A percentile compares a stretch with the other conserved stretches of the same genome.
These are phyloP conservation scores for Flueggea neowawraea DNA, from an alignment of 441 rosid genomes.

Conservation along the genomic window DNA sequence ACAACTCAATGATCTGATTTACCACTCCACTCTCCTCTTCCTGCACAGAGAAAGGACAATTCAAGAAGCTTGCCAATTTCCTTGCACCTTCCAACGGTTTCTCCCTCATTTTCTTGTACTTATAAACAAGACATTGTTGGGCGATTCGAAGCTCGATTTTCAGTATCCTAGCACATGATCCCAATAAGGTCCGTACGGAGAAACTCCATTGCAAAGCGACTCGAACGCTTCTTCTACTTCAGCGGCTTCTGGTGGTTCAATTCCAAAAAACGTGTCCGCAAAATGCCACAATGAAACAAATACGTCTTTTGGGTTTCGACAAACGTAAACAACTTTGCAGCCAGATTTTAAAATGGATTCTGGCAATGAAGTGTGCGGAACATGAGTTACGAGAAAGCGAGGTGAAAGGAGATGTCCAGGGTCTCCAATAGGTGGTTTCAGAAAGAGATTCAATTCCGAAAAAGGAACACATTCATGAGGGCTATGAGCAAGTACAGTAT, in stretches of 20 bases:
- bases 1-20: too few relatives aligned
- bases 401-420: too few relatives aligned
- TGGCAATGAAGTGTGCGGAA: slow-evolving; percentile 25
- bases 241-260: neutral
- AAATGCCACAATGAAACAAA: slow-evolving; percentile 35
- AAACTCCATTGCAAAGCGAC: too few relatives aligned
- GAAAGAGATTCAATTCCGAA: neutral
- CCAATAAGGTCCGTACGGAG: too few relatives aligned
- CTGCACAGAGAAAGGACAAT: too few relatives aligned
- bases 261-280: neutral
- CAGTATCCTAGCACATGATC: too few relatives aligned
- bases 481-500: neutral
- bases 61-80: too few relatives aligned
- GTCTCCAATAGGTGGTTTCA: neutral
- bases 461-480: slow-evolving; percentile 9
- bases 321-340: slow-evolving; percentile 36
- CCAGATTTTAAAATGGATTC: slow-evolving; percentile 15
- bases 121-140: too few relatives aligned
- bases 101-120: too few relatives aligned
- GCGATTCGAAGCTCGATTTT: too few relatives aligned
- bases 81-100: too few relatives aligned
- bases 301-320: slow-evolving; percentile 42
- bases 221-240: slow-evolving; percentile 24
- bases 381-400: slow-evolving; percentile 21
- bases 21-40: too few relatives aligned